phyloP scores from a whole-genome alignment of 768 basidiomycete genomes.

The Tylopilus subfusipes region DNA sequence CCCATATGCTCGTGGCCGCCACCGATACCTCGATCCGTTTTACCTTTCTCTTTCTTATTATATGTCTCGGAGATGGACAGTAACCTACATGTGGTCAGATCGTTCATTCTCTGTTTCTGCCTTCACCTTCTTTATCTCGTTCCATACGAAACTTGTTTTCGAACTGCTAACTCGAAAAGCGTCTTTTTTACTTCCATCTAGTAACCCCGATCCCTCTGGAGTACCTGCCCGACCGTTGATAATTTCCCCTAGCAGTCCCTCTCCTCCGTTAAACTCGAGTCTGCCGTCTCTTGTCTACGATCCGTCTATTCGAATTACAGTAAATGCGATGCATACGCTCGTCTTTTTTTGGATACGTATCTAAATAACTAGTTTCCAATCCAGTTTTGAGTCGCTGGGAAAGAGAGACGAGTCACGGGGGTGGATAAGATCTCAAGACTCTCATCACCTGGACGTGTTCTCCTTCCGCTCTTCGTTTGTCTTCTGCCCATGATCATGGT shows the following conservation, averaged over 20 bases:
- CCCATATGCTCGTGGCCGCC: constrained; percentile 15
- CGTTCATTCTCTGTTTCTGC: constrained; percentile 1
- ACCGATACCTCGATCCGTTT: constrained; percentile 25
- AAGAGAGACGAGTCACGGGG: constrained; percentile 1
- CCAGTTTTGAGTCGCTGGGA: constrained; percentile 5
- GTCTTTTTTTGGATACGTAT: constrained; percentile 14
- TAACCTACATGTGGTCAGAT: background rate
- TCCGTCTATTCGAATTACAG: constrained; percentile 1
- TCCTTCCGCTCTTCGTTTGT: background rate
- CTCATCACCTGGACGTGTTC: background rate
- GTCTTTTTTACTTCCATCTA: constrained; percentile 24
- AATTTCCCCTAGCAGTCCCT: constrained; percentile 14
- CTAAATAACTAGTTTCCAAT: constrained; percentile 7
- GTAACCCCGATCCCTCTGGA: constrained; percentile 20
- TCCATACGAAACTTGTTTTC: constrained; percentile 3
- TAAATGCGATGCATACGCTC: constrained; percentile 20
- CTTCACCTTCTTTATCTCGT: background rate
- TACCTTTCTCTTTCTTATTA: background rate
- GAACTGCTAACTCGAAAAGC: constrained; percentile 15
- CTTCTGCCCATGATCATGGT: constrained; percentile 8
- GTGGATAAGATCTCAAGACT: constrained; percentile 12
- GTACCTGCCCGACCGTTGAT: constrained; percentile 24
- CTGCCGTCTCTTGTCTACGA: background rate
- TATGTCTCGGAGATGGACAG: constrained; percentile 13
- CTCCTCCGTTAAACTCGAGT: constrained; percentile 11